These are phyloP conservation scores for Seiridium unicorne DNA, from an alignment of 2,329 filamentous ascomycete genomes.

Conservation along the genomic window DNA sequence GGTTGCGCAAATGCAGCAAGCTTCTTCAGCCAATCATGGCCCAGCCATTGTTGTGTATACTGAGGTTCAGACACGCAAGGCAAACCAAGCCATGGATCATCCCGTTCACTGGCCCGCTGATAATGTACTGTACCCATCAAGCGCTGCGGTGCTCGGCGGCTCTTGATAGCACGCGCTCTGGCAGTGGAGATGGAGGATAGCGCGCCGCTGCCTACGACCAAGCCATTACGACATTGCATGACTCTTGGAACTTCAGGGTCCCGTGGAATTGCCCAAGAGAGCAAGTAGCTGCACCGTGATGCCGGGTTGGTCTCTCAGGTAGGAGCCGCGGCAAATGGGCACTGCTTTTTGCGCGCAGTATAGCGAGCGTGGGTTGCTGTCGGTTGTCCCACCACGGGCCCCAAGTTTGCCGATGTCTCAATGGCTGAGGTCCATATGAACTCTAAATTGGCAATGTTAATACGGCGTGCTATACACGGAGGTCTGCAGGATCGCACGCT, in stretches of 20 bases:
- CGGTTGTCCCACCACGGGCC: too few species aligned
- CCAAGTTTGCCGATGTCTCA: not conserved
- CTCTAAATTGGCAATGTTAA: conserved; percentile 7
- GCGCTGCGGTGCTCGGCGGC: not conserved
- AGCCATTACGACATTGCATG: not conserved
- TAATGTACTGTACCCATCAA: too few species aligned
- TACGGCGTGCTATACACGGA: conserved; percentile 5
- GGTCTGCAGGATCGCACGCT: conserved; percentile 6
- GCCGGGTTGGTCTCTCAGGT: too few species aligned
- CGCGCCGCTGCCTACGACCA: not conserved
- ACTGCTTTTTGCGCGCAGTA: not conserved
- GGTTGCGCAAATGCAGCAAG: too few species aligned
- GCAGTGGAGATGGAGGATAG: not conserved
- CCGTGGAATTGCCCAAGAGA: too few species aligned
- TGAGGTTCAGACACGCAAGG: too few species aligned
- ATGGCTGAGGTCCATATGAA: conserved; percentile 1
- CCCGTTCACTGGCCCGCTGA: too few species aligned
- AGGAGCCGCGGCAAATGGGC: not conserved
- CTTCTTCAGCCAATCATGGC: too few species aligned
- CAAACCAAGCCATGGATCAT: too few species aligned
- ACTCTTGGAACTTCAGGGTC: not conserved
- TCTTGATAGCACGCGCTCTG: conserved; percentile 1
- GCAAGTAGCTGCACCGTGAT: too few species aligned
- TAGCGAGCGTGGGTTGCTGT: not conserved
- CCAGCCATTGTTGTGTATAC: too few species aligned